Evolutionary conservation across 345 rosid species (phyloP).

Genomic region (Eucalyptus regnans): DNA sequence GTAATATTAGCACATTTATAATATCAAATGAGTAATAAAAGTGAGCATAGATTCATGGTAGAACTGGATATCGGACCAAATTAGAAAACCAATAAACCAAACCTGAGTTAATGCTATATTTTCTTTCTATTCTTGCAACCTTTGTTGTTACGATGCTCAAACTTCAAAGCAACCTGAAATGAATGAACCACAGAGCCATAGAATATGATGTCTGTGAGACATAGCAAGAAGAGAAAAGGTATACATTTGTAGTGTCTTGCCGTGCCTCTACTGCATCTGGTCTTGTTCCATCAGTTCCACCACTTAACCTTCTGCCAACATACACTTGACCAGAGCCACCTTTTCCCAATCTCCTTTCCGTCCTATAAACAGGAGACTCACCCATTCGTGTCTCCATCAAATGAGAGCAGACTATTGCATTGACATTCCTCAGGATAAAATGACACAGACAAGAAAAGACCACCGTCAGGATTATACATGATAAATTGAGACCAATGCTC

Average conservation of each 20-base stretch:
- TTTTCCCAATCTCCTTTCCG: conserved; percentile 81
- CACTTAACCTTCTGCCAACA: conserved; percentile 69
- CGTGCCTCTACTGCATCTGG: conserved; percentile 70
- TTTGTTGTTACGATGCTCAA: conserved; percentile 82
- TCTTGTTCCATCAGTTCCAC: conserved; percentile 57
- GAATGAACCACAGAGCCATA: too few species aligned
- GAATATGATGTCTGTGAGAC: not conserved
- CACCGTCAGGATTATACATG: not conserved
- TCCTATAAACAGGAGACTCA: conserved; percentile 66
- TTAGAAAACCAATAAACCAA: not conserved
- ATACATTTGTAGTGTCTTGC: not conserved
- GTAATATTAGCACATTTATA: not conserved
- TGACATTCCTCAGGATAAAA: not conserved
- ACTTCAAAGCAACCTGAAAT: conserved; percentile 81
- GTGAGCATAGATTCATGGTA: not conserved
- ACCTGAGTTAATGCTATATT: not conserved
- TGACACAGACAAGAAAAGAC: not conserved
- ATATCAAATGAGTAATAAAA: not conserved
- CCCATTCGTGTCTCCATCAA: conserved; percentile 68
- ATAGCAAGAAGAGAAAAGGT: not conserved
- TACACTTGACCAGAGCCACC: conserved; percentile 99
- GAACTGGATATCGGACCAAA: not conserved
- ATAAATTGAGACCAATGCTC: not conserved
- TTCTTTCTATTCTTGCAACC: conserved; percentile 40
- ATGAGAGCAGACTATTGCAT: not conserved